Evolutionary conservation across 2,329 filamentous ascomycete species (phyloP).

Genomic region (Aspergillus sp.): DNA sequence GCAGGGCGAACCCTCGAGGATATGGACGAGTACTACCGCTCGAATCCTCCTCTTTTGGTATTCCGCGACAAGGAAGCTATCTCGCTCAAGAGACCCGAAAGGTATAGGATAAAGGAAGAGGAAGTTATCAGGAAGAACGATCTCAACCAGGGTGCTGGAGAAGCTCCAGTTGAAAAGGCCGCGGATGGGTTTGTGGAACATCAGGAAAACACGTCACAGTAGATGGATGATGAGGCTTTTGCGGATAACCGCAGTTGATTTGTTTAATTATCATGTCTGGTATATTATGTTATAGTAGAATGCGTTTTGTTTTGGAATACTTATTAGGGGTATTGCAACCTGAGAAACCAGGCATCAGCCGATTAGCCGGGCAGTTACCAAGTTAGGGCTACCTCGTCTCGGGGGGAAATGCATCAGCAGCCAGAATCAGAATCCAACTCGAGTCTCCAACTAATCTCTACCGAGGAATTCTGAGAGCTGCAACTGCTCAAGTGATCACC

Average conservation of each 20-base stretch:
- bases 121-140: conserved; percentile 6
- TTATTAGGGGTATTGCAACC: no score
- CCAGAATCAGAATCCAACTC: no score
- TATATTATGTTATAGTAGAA: no score
- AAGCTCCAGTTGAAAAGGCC: not conserved
- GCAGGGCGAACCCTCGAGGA: conserved; percentile 31
- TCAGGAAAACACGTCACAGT: not conserved
- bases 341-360: no score
- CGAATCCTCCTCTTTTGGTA: conserved; percentile 14
- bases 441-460: no score
- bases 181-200: not conserved
- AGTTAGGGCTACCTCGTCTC: no score
- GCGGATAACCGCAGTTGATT: no score
- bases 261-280: no score
- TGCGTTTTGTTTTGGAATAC: no score
- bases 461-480: not conserved
- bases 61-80: conserved; percentile 5
- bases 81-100: conserved; percentile 5
- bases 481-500: not conserved
- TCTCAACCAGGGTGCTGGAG: not conserved
- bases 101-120: conserved; percentile 4
- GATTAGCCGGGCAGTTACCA: no score
- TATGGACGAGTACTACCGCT: conserved; percentile 32
- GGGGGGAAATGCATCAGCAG: no score
- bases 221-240: no score